Conservation (phyloP, 1,284 basidiomycete species). For the Abortiporus biennis region DNA sequence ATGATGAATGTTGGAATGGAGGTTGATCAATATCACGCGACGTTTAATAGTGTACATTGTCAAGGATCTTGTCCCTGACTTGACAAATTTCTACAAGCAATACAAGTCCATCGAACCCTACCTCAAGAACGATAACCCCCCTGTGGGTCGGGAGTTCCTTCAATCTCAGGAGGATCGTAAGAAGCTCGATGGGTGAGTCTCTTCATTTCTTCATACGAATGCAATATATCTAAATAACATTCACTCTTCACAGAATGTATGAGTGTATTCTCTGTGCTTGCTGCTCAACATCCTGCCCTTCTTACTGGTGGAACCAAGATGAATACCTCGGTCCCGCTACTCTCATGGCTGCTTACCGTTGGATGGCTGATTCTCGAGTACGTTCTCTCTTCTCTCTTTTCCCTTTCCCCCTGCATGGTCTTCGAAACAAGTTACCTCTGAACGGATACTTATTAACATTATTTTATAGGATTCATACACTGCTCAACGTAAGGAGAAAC, state of each 20-base stretch:
- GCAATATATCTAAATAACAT: conserved; percentile 7
- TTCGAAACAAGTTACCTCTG: neutral
- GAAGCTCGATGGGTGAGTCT: conserved; percentile 79
- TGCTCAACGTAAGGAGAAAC: conserved; percentile 81
- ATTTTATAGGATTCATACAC: conserved; percentile 66
- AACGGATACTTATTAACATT: conserved; percentile 2
- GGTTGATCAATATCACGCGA: no score
- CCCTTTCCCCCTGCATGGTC: neutral
- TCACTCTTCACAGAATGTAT: conserved; percentile 50
- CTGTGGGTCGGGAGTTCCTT: conserved; percentile 77
- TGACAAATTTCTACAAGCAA: conserved; percentile 96
- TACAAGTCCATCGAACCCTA: conserved; percentile 99
- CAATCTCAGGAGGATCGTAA: conserved; percentile 90
- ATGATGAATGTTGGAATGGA: no score
- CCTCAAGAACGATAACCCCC: conserved; percentile 88
- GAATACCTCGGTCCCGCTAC: conserved; percentile 97
- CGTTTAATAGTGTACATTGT: conserved; percentile 99
- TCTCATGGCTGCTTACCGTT: conserved; percentile 92
- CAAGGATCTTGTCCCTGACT: conserved; percentile 93
- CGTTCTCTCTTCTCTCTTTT: conserved; percentile 21
- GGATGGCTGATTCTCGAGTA: conserved; percentile 96
- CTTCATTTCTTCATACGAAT: no score
- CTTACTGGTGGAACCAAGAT: conserved; percentile 99
- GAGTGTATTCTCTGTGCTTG: conserved; percentile 94
- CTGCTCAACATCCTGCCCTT: conserved; percentile 94